Evolutionary conservation across 192 early-diverging fungal species (phyloP).

Genomic region (Gamsiella multidivaricata): DNA sequence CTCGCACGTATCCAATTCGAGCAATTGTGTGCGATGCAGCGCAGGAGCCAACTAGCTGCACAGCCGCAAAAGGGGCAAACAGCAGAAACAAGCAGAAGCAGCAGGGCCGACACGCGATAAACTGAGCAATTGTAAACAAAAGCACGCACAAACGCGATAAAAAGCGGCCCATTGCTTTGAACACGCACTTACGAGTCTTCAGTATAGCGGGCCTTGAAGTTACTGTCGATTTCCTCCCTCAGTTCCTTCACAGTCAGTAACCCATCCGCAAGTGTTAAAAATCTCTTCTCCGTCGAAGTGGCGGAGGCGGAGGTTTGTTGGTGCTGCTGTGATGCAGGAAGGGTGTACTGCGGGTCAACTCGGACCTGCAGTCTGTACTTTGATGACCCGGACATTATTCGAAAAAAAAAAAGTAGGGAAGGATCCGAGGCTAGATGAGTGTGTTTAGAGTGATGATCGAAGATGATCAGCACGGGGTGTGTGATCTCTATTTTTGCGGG

Average conservation of each 20-base stretch:
- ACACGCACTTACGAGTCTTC: constrained; percentile 27
- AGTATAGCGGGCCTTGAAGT: constrained; percentile 1
- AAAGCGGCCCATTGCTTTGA: not conserved
- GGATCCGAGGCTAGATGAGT: not conserved
- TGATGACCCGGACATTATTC: not conserved
- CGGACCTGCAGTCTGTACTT: constrained; percentile 1
- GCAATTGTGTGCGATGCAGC: too few relatives aligned
- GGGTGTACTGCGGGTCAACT: not conserved
- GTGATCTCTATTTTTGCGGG: too few relatives aligned
- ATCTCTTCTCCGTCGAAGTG: not conserved
- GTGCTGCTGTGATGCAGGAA: not conserved
- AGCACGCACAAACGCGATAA: not conserved
- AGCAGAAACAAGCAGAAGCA: too few relatives aligned
- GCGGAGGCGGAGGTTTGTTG: not conserved
- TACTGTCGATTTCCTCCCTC: constrained; percentile 7
- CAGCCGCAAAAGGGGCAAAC: too few relatives aligned
- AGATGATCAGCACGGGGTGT: too few relatives aligned
- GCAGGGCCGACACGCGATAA: too few relatives aligned
- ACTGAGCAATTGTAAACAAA: not conserved
- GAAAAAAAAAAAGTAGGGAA: not conserved
- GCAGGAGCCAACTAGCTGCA: too few relatives aligned
- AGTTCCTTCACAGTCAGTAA: constrained; percentile 6
- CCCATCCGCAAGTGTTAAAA: constrained; percentile 14
- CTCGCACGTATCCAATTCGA: too few relatives aligned
- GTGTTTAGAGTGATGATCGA: too few relatives aligned